These are phyloP conservation scores for Spergularia bocconei DNA, from an alignment of 148 eudicot genomes.

Conservation along the genomic window DNA sequence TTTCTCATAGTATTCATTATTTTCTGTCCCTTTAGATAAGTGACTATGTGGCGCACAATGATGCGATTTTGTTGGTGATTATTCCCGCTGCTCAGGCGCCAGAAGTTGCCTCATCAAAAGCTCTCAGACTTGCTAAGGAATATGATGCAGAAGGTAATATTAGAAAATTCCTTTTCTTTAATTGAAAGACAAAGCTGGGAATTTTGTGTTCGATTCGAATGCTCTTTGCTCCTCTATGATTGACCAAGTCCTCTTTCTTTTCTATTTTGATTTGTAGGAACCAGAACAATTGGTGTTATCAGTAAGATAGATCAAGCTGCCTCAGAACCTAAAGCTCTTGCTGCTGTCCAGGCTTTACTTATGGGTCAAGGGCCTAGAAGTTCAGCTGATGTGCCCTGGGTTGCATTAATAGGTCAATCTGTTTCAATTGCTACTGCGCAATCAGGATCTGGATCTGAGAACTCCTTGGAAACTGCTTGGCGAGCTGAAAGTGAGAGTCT, in stretches of 20 bases:
- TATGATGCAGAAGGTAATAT: conserved; percentile 79
- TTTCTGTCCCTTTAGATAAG: conserved; percentile 47
- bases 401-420: conserved; percentile 96
- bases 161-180: conserved; percentile 15
- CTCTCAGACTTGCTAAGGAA: conserved; percentile 90
- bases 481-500: conserved; percentile 95
- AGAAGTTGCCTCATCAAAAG: conserved; percentile 77
- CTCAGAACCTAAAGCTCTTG: conserved; percentile 83
- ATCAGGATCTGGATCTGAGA: conserved; percentile 86
- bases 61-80: conserved; percentile 84
- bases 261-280: conserved; percentile 43
- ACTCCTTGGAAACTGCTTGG: conserved; percentile 96
- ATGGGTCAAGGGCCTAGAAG: conserved; percentile 91
- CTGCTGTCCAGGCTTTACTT: conserved; percentile 95
- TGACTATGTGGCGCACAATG: conserved; percentile 82
- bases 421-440: conserved; percentile 92
- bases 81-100: conserved; percentile 92
- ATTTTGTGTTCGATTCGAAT: background rate
- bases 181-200: background rate
- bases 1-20: conserved; percentile 17
- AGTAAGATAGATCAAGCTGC: conserved; percentile 98
- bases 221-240: conserved; percentile 4
- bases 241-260: conserved; percentile 7
- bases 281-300: conserved; percentile 93
- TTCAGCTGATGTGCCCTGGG: conserved; percentile 92